Evolutionary conservation across 495 filamentous ascomycete genomes (phyloP).

Genomic region (Astrocystis sublimbata): DNA sequence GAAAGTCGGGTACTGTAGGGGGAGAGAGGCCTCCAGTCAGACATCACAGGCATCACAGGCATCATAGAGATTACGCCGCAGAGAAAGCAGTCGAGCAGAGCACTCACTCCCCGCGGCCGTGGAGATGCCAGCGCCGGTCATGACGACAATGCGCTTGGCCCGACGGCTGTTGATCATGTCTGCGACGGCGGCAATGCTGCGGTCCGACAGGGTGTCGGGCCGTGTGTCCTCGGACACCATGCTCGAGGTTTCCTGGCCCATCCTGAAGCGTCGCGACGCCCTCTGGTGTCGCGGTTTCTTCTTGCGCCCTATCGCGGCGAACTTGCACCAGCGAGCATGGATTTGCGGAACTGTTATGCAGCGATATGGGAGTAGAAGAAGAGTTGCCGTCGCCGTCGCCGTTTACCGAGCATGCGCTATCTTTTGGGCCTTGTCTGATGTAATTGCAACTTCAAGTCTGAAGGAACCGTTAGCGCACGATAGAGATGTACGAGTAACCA

Average conservation of each 20-base stretch:
- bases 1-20: conserved; percentile 67
- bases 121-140: conserved; percentile 69
- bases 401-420: not conserved
- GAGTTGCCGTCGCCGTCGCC: not conserved
- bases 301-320: conserved; percentile 31
- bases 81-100: not conserved
- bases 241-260: conserved; percentile 49
- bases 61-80: too few relatives aligned
- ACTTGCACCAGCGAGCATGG: not conserved
- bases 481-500: too few relatives aligned
- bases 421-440: too few relatives aligned
- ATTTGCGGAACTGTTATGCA: not conserved
- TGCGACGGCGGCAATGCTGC: conserved; percentile 71
- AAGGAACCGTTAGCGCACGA: too few relatives aligned
- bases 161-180: conserved; percentile 69
- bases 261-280: conserved; percentile 36
- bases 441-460: too few relatives aligned
- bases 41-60: too few relatives aligned
- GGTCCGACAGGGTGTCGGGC: conserved; percentile 63
- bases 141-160: conserved; percentile 73
- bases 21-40: too few relatives aligned
- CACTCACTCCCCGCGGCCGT: conserved; percentile 57
- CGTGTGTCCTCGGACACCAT: conserved; percentile 29
- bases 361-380: not conserved
- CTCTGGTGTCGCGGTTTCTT: conserved; percentile 33